Conservation (phyloP, 257 asterid species). For the Linaria vulgaris region DNA sequence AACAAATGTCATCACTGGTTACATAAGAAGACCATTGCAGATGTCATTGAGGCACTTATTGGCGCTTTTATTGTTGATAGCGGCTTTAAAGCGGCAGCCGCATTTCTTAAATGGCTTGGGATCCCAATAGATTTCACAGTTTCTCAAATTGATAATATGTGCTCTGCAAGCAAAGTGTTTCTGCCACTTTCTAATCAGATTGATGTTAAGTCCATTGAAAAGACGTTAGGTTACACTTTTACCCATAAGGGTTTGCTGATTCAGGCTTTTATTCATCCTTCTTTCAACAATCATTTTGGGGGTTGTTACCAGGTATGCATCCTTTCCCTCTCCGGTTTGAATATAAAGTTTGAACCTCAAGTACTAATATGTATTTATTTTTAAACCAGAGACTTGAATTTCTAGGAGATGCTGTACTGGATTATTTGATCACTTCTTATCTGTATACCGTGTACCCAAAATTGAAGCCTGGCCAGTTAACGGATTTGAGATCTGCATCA, state of each 20-base stretch:
- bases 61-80: slow-evolving; percentile 89
- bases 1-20: slow-evolving; percentile 87
- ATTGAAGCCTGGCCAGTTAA: slow-evolving; percentile 88
- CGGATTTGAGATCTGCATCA: slow-evolving; percentile 82
- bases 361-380: slow-evolving; percentile 26
- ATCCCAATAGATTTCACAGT: slow-evolving; percentile 51
- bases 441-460: slow-evolving; percentile 78
- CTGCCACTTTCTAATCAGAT: slow-evolving; percentile 56
- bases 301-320: slow-evolving; percentile 91
- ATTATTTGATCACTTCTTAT: slow-evolving; percentile 92
- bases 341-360: slow-evolving; percentile 7
- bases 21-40: slow-evolving; percentile 83
- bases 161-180: slow-evolving; percentile 58
- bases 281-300: slow-evolving; percentile 67
- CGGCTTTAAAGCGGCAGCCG: slow-evolving; percentile 85
- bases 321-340: slow-evolving; percentile 19
- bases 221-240: slow-evolving; percentile 53
- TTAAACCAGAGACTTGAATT: slow-evolving; percentile 85
- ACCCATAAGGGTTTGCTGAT: slow-evolving; percentile 77
- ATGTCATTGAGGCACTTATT: slow-evolving; percentile 87
- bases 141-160: slow-evolving; percentile 51
- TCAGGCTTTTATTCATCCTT: slow-evolving; percentile 96
- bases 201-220: slow-evolving; percentile 58
- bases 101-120: slow-evolving; percentile 91
- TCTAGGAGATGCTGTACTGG: slow-evolving; percentile 98